Conservation (phyloP, 371 early-diverging fungal species). For the Actinomucor elegans region DNA sequence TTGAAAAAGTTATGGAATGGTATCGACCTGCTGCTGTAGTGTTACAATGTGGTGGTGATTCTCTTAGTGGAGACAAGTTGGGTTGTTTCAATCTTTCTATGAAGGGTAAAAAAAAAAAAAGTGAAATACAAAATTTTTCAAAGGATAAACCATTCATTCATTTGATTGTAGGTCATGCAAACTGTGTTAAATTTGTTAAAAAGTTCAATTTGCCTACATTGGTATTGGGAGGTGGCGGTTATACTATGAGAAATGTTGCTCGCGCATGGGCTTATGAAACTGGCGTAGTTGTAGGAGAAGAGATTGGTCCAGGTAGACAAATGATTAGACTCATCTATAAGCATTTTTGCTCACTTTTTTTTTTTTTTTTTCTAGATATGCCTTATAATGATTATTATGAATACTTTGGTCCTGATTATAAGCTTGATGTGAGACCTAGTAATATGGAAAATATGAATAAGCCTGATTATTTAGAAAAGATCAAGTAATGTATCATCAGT, state of each 20-base stretch:
- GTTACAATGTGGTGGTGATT: slow-evolving; percentile 99
- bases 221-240: slow-evolving; percentile 98
- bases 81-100: slow-evolving; percentile 99
- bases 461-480: slow-evolving; percentile 79
- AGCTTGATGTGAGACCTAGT: slow-evolving; percentile 81
- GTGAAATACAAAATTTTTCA: too few relatives aligned
- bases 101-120: slow-evolving; percentile 53
- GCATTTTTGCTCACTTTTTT: neutral
- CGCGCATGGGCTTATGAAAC: slow-evolving; percentile 98
- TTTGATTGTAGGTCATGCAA: slow-evolving; percentile 68
- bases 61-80: slow-evolving; percentile 97
- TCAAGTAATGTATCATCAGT: slow-evolving; percentile 56
- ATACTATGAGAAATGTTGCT: slow-evolving; percentile 95
- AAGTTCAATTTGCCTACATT: slow-evolving; percentile 86
- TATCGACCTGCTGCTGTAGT: slow-evolving; percentile 97
- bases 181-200: slow-evolving; percentile 88
- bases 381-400: slow-evolving; percentile 88
- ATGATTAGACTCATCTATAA: neutral
- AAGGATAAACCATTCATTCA: too few relatives aligned
- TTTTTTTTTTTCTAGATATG: slow-evolving; percentile 40
- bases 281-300: slow-evolving; percentile 73
- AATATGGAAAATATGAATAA: slow-evolving; percentile 92
- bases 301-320: slow-evolving; percentile 30
- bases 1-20: slow-evolving; percentile 90
- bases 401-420: slow-evolving; percentile 83